Evolutionary conservation across 2,329 filamentous ascomycete genomes (phyloP), one percentile per base, ranked within the genome.

Genomic region (Cladosporium velox): DNA sequence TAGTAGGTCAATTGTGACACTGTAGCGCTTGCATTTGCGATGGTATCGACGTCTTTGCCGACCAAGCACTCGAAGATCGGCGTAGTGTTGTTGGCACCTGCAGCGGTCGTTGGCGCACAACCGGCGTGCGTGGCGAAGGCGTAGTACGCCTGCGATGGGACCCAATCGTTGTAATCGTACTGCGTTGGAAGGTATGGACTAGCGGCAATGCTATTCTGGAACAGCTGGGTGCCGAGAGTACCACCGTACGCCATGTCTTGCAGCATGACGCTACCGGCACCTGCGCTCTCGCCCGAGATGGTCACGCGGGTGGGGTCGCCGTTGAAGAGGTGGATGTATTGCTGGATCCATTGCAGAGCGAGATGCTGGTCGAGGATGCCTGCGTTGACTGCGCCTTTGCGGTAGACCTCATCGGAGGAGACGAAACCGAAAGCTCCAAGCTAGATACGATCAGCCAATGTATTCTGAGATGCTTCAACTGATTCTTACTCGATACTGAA

Each of bases 271-370:
- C 71, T 72, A 3, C 79, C 78, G 4, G 69, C 79, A 18, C 79
- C 79, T 6, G 79, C 79, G n/a, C 73, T 77, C 47, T 78, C 72
- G 5, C 79, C 79, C 10, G 71, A 70, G 12, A 81, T 75, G 0
- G 80, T 84, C 49, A 85, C 79, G 62, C 82, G 80, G n/a, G 70
- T 66, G 0, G 79, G 66, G 67, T 85, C 79, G 3, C 83, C 84
- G 10, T 79, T 79, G 65, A 85, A 84, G 24, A 72, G 65, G 3
- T 72, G 68, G 58, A 86, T 83, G 67, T 85, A 80, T 6, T 79
- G 72, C 38, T 82, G 76, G 0, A 84, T 79, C 84, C 85, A 87
- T 70, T 84, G 77, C 10, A 85, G 72, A 0, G 83, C 84, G 14
- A 82, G 73, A 2, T 80, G 74, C 68, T 86, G 83, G 67, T 87